Percentiles rank a stretch among this genome's conserved stretches.
Conservation (phyloP, 73 alveolate species). For the Stentor roeselii region DNA sequence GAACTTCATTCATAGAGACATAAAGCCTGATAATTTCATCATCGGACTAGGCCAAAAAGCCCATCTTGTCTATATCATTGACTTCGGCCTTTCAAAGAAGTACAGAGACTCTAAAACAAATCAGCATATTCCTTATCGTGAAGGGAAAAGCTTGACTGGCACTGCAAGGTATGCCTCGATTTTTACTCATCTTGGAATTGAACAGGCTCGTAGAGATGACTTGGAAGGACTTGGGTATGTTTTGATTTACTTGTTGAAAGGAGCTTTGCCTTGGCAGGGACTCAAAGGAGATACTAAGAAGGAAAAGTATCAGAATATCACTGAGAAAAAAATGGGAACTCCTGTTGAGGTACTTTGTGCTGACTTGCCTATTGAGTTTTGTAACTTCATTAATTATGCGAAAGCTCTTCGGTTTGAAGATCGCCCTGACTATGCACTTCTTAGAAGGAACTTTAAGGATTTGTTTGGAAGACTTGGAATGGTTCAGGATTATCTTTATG, state of each 20-base stretch:
- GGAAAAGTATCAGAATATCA: constrained; percentile 71
- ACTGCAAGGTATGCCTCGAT: constrained; percentile 73
- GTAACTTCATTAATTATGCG: background rate
- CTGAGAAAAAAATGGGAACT: constrained; percentile 62
- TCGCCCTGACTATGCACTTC: background rate
- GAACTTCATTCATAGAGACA: constrained; percentile 82
- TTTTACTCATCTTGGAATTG: constrained; percentile 65
- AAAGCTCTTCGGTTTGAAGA: constrained; percentile 8
- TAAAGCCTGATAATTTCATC: constrained; percentile 88
- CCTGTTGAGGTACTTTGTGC: constrained; percentile 75
- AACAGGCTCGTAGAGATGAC: constrained; percentile 75
- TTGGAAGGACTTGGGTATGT: constrained; percentile 70
- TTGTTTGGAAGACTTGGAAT: constrained; percentile 1
- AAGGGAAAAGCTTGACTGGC: constrained; percentile 46
- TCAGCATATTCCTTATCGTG: constrained; percentile 50
- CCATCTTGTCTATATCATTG: constrained; percentile 56
- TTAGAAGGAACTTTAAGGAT: background rate
- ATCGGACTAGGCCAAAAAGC: constrained; percentile 69
- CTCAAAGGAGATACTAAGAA: constrained; percentile 73
- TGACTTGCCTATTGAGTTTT: background rate
- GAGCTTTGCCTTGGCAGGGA: constrained; percentile 87
- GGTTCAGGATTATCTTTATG: background rate
- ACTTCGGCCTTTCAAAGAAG: constrained; percentile 56
- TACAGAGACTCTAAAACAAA: constrained; percentile 56
- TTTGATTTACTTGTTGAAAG: constrained; percentile 46